These are phyloP conservation scores for Colletotrichum sp. DNA, from an alignment of 2,329 filamentous ascomycete species.

Conservation along the genomic window DNA sequence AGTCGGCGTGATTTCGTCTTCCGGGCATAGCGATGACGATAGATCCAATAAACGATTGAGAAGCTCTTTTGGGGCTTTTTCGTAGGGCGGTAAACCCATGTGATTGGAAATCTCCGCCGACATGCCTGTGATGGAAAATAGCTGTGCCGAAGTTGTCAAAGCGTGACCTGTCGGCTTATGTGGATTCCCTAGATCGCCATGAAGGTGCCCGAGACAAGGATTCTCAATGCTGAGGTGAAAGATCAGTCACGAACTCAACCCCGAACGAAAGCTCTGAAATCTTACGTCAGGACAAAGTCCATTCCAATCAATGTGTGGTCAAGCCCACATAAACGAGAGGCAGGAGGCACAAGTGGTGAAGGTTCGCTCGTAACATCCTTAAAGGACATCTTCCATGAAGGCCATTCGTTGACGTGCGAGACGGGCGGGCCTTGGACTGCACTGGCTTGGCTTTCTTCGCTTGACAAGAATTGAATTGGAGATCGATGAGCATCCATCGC, in stretches of 20 bases:
- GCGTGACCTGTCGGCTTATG: constrained; percentile 30
- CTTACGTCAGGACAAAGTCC: constrained; percentile 38
- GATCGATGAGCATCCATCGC: neutral
- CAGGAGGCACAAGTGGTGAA: neutral
- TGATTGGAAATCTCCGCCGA: neutral
- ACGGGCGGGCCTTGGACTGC: neutral
- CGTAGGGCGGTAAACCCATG: neutral
- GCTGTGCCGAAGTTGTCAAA: constrained; percentile 28
- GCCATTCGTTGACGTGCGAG: neutral
- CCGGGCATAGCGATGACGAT: constrained; percentile 28
- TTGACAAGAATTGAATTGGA: neutral
- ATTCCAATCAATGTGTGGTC: constrained; percentile 29
- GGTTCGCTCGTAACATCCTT: neutral
- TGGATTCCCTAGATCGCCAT: constrained; percentile 28
- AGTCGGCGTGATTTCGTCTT: constrained; percentile 42
- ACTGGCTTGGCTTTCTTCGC: neutral
- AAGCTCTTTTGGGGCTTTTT: constrained; percentile 22
- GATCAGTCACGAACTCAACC: neutral
- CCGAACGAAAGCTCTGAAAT: neutral
- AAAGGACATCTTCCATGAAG: neutral
- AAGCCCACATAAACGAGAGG: constrained; percentile 24
- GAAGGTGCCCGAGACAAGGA: constrained; percentile 31
- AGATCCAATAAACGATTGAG: constrained; percentile 29
- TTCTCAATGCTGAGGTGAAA: constrained; percentile 27
- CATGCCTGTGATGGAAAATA: neutral